Evolutionary conservation across 2,329 filamentous ascomycete genomes (phyloP), one percentile per base, ranked within the genome.

Genomic region (Penicillium sp.): DNA sequence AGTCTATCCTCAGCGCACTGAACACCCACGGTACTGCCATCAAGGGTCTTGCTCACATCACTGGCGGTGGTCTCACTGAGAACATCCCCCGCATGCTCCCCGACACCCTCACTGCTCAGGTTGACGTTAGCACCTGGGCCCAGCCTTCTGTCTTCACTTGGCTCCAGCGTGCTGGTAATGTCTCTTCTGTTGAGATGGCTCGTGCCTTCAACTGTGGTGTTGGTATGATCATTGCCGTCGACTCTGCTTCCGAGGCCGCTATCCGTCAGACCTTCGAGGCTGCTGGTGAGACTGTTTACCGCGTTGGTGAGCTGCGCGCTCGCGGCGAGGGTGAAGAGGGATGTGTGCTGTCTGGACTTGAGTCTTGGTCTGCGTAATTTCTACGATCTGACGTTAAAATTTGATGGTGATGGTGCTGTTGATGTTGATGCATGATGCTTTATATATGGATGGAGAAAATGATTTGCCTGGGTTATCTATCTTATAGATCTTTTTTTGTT

Each of bases 21-120:
- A 59, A 66, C 43, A 59, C 67, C 42, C 63, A 66, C 63, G 59
- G 66, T 77, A 94, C 75, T 42, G 65, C 69, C 36, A 81, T 97
- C 73, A 96, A 96, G 78, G 94, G 94, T 50, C 88, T 97, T 73
- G 89, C 94, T 11, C 94, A 99, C 77, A 97, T 99, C 77, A 99
- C 94, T 0, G 94, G 94, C 48, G 94, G 94, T 58, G 94, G 94
- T 11, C 83, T 99, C 19, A 81, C 88, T 17, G 94, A 99, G 77
- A 99, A 99, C 73, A 88, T 99, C 26, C 94, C 94, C 30, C 87
- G 94, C 61, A 96, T 96, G 89, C 82, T 99, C 17, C 94, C 94
- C 1, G 74, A 82, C 33, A 79, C 86, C 43, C 84, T 99, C 6
- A 84, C 88, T 1, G 93, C 91, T 2, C 85, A 91, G 70, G 86